Evolutionary conservation across 371 early-diverging fungal species (phyloP), one percentile per base, ranked within the genome.

Genomic region (Phascolomyces articulosus): DNA sequence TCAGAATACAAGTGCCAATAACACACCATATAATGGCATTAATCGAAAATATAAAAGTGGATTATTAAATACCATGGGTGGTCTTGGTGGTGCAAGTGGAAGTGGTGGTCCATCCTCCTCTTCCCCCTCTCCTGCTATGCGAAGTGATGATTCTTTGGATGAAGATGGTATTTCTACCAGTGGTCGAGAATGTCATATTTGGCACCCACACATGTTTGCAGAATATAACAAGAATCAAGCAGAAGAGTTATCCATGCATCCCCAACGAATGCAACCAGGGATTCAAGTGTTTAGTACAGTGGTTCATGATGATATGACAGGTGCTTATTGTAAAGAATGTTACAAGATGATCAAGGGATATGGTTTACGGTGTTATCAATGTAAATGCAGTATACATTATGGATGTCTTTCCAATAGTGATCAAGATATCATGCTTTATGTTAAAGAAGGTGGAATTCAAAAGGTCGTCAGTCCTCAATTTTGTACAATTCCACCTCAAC

Each of bases 301-400:
- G n/a, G 59, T 68, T 0, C 57, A 73, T 21, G 72, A 76, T 27
- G 68, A 67, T 55, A 62, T 69, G n/a, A 70, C 66, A 9, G 78
- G 72, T 4, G 65, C 74, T 4, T 60, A 40, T 51, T 87, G 87
- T 61, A 84, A 77, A 40, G 79, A 84, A 40, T 87, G 87, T 54
- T 83, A 77, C 58, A 68, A 74, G 15, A n/a, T 55, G 2, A 78
- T 87, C 38, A 62, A 70, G 28, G 86, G 85, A 0, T 83, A 75
- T 54, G 88, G 86, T 4, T 63, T 86, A 1, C 69, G 79, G 15
- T 87, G 88, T 34, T 85, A 80, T 38, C 83, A 74, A n/a, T 86
- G 88, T 31, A 74, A 72, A 55, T 70, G 68, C 44, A 76, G 68
- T 55, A 44, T 79, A 0, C 84, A 84, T 34, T 78, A 76, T 40